Evolutionary conservation across 1,284 basidiomycete genomes (phyloP), one percentile per base, ranked within the genome.

Genomic region (Cryptococcus jaspeensis): DNA sequence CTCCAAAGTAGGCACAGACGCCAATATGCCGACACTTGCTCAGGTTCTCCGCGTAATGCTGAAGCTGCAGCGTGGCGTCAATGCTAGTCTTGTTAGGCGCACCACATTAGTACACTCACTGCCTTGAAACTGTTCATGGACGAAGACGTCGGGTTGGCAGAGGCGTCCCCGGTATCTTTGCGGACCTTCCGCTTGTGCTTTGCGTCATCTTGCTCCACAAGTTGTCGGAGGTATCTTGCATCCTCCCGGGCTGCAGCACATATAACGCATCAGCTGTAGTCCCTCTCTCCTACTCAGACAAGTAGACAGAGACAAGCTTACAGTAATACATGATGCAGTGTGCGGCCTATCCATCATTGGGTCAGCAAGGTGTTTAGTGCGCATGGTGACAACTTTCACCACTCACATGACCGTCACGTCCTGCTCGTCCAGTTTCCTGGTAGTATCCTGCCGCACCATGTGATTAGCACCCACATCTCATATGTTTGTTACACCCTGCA

Each of bases 371-470:
- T 32, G 5, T 32, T 32, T 4, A 32, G 5, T 32, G 28, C 9
- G 28, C 28, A 32, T 32, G 28, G 4, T 9, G 9, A 32, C 28
- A 32, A 9, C 5, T 9, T 32, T 4, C 5, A 9, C 4, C 25
- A 78, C 84, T 71, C 64, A 90, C 89, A 61, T 81, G 76, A 39
- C 88, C 88, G 73, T 93, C 90, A 53, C 91, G 81, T n/a, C 90
- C 91, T 42, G 88, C 91, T 57, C 90, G 81, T 36, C 89, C 89
- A 51, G 90, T 92, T 72, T 93, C 90, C 71, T 93, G 91, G 70
- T 93, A 93, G 74, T 87, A 93, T 0, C 88, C 90, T 90, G 53
- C 9, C 41, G 25, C 25, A 47, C 22, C n/a, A 22, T 45, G 22
- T 36, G 18, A 39, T 55, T 5, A 55, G 50, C 20, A 52, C 15